Conservation (phyloP, 2,329 filamentous ascomycete genomes). For the Penicillium vulpinum region DNA sequence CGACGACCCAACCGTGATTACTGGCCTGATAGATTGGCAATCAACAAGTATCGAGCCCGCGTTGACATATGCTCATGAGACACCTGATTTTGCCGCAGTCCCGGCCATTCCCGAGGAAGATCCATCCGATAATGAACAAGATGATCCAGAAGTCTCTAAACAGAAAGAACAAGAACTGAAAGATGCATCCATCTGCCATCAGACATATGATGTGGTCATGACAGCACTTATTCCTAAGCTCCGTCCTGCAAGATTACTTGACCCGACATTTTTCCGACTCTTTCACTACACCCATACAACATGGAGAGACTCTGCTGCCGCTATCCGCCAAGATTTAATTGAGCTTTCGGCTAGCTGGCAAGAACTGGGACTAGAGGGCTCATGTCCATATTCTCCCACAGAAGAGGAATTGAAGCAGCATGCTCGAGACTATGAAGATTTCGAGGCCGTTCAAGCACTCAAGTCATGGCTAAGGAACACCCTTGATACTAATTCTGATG, state of each 20-base stretch:
- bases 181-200: constrained; percentile 30
- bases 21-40: constrained; percentile 39
- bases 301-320: constrained; percentile 28
- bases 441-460: constrained; percentile 30
- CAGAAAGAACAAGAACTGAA: constrained; percentile 20
- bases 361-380: constrained; percentile 25
- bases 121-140: constrained; percentile 15
- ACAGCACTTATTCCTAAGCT: constrained; percentile 27
- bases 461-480: constrained; percentile 29
- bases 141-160: not conserved
- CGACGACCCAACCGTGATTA: constrained; percentile 31
- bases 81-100: constrained; percentile 31
- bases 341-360: constrained; percentile 30
- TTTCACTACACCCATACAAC: constrained; percentile 34
- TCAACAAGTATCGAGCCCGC: constrained; percentile 33
- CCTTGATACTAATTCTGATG: constrained; percentile 34
- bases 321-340: constrained; percentile 34
- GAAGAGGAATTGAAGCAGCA: constrained; percentile 29
- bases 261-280: constrained; percentile 31
- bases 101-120: constrained; percentile 13
- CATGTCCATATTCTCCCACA: constrained; percentile 28
- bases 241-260: constrained; percentile 26
- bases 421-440: constrained; percentile 31
- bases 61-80: constrained; percentile 32
- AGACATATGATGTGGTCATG: constrained; percentile 33